A percentile compares a stretch with the other conserved stretches of the same genome.
Conservation (phyloP, 306 rosid genomes). For the Malus fusca region DNA sequence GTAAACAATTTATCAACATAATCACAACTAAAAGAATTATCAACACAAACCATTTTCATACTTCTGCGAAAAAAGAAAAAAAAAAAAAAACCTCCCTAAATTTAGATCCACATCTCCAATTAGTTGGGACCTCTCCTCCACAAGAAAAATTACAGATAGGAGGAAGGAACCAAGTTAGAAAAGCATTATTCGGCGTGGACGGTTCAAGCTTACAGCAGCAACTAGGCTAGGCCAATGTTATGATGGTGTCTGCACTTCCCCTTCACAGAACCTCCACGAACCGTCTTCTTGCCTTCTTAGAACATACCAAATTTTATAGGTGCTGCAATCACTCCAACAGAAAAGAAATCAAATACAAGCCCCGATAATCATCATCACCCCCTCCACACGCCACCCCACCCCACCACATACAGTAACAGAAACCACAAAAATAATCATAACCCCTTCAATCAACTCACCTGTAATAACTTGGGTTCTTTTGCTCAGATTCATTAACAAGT, state of each 20-base stretch:
- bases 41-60: not conserved
- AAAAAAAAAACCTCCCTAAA: not conserved
- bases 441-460: constrained; percentile 37
- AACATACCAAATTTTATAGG: constrained; percentile 72
- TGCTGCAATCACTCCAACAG: constrained; percentile 42
- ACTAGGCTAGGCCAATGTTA: constrained; percentile 20
- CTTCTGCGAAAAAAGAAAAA: not conserved
- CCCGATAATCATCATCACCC: not conserved
- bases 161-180: constrained; percentile 28
- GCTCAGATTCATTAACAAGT: constrained; percentile 61
- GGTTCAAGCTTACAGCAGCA: constrained; percentile 11
- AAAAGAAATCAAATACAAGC: not conserved
- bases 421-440: not conserved
- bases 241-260: constrained; percentile 46
- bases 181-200: constrained; percentile 24
- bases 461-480: constrained; percentile 74
- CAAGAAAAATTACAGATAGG: constrained; percentile 5
- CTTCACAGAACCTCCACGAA: constrained; percentile 92
- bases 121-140: not conserved
- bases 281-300: constrained; percentile 76
- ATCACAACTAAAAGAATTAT: not conserved
- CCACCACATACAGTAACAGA: not conserved
- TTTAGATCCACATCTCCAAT: not conserved
- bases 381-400: not conserved
- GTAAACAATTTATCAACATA: not conserved